These are phyloP conservation scores for Penicillium silybi DNA, from an alignment of 495 filamentous ascomycete species.

Conservation along the genomic window DNA sequence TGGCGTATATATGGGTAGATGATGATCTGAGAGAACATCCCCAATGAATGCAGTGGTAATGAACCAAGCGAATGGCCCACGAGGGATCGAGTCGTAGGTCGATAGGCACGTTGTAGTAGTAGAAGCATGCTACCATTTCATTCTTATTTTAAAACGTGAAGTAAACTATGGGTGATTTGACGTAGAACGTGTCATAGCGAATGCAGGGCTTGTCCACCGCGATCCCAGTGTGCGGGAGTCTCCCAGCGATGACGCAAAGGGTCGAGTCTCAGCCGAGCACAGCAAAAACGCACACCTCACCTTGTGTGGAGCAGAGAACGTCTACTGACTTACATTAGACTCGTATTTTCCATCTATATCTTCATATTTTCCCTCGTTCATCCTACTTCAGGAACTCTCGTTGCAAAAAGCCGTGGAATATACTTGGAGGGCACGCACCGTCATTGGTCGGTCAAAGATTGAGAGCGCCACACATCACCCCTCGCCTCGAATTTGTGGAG, in stretches of 20 bases:
- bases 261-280: background rate
- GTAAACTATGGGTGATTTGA: background rate
- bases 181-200: background rate
- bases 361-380: background rate
- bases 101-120: background rate
- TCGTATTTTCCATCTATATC: background rate
- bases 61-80: background rate
- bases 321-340: background rate
- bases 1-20: background rate
- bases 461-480: conserved; percentile 28
- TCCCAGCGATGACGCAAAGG: conserved; percentile 16
- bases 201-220: background rate
- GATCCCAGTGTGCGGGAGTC: background rate
- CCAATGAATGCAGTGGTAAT: conserved; percentile 7
- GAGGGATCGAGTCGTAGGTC: background rate
- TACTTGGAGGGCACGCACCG: conserved; percentile 16
- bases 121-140: background rate
- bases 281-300: background rate
- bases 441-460: conserved; percentile 28
- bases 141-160: background rate
- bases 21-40: conserved; percentile 1
- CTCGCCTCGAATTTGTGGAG: conserved; percentile 31
- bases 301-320: background rate
- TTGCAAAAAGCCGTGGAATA: conserved; percentile 3
- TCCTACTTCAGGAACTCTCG: background rate